Percentiles rank a stretch among this genome's conserved stretches.
Evolutionary conservation across 73 alveolate genomes (phyloP).

Genomic region (Paramecium sonneborni): DNA sequence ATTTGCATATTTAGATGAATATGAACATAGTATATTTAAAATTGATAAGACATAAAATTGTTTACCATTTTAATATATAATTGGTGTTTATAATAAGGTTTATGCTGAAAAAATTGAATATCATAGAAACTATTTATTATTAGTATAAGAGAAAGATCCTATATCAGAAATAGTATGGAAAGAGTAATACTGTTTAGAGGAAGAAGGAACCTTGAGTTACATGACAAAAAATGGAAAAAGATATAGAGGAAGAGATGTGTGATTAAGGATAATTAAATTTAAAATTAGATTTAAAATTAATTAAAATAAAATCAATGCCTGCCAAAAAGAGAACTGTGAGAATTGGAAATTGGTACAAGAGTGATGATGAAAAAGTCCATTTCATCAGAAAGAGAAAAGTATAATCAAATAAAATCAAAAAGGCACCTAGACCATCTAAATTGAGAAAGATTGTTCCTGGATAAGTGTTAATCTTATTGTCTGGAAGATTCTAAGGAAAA

Average conservation of each 20-base stretch:
- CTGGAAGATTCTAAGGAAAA: conserved; percentile 96
- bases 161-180: background rate
- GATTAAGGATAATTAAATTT: conserved; percentile 46
- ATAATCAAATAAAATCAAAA: conserved; percentile 12
- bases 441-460: conserved; percentile 86
- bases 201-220: background rate
- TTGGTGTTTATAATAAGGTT: conserved; percentile 8
- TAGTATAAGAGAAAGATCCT: background rate
- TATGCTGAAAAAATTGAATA: background rate
- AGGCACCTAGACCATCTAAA: conserved; percentile 80
- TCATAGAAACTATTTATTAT: background rate
- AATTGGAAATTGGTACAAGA: conserved; percentile 68
- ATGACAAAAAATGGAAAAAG: background rate
- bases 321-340: conserved; percentile 53
- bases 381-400: conserved; percentile 63
- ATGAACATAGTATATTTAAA: background rate
- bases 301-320: conserved; percentile 43
- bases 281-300: conserved; percentile 53
- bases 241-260: background rate
- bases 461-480: conserved; percentile 82
- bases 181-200: background rate
- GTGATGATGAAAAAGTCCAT: conserved; percentile 65
- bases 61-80: background rate
- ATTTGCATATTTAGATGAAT: background rate
- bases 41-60: background rate